Percentiles rank a stretch among this genome's conserved stretches.
phyloP scores from a whole-genome alignment of 495 filamentous ascomycete genomes.

The Penicillium taxi region DNA sequence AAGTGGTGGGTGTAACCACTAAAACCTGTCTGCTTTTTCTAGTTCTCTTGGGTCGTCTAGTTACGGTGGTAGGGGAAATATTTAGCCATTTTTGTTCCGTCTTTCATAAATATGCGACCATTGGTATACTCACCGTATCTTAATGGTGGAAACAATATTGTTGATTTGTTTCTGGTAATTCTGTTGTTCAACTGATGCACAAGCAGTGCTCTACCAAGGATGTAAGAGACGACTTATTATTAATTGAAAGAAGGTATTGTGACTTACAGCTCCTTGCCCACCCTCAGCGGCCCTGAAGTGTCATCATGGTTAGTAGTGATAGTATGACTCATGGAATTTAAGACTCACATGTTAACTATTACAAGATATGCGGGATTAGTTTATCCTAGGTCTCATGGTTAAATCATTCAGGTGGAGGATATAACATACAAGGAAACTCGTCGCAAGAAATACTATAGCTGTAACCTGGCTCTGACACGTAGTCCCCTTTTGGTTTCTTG shows the following conservation, averaged over 20 bases:
- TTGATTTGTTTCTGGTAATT: not conserved
- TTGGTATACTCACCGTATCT: not conserved
- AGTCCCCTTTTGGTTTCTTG: not conserved
- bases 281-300: not conserved
- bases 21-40: not conserved
- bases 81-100: not conserved
- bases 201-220: not conserved
- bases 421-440: slow-evolving; percentile 7
- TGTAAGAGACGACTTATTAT: not conserved
- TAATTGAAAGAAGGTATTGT: not conserved
- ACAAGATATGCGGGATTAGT: too few relatives aligned
- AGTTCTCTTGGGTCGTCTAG: not conserved
- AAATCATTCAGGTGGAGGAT: not conserved
- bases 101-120: not conserved
- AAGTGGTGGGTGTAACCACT: not conserved
- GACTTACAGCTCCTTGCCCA: not conserved
- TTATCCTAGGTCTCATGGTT: too few relatives aligned
- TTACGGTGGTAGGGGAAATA: not conserved
- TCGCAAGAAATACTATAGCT: slow-evolving; percentile 3
- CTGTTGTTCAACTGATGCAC: not conserved
- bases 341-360: not conserved
- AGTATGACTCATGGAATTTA: not conserved
- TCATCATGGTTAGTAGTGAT: not conserved
- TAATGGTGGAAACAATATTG: not conserved
- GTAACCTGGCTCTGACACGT: not conserved